Percentiles rank a stretch among this genome's conserved stretches.
These are phyloP conservation scores for Erythrophleum ivorense DNA, from an alignment of 331 rosid species.

Conservation along the genomic window DNA sequence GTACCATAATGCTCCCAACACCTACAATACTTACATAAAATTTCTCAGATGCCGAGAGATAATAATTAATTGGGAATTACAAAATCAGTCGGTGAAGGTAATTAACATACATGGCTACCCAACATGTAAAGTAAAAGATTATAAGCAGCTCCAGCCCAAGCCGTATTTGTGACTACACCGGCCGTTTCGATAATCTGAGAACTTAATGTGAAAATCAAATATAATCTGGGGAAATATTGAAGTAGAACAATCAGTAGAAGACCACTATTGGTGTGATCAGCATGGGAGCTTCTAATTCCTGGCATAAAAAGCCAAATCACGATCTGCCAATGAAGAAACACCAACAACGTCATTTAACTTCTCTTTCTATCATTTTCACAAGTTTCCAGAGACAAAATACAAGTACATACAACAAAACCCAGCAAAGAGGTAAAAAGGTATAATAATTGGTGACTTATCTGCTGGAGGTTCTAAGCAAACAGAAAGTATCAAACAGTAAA, in stretches of 20 bases:
- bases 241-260: constrained; percentile 80
- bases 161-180: constrained; percentile 86
- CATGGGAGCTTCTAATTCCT: constrained; percentile 69
- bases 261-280: constrained; percentile 74
- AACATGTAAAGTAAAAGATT: constrained; percentile 83
- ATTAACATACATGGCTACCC: constrained; percentile 82
- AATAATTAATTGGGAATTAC: background rate
- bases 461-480: too few relatives aligned
- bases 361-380: background rate
- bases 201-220: constrained; percentile 83
- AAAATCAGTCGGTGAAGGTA: constrained; percentile 2
- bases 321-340: constrained; percentile 61
- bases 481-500: too few relatives aligned
- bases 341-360: constrained; percentile 34
- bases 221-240: constrained; percentile 84
- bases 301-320: constrained; percentile 90
- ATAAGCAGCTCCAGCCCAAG: constrained; percentile 87
- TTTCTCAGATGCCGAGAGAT: constrained; percentile 29
- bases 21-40: constrained; percentile 44
- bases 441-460: too few relatives aligned
- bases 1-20: constrained; percentile 92
- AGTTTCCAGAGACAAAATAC: background rate
- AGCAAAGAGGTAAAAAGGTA: too few relatives aligned
- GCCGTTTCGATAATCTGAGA: constrained; percentile 85
- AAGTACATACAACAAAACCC: background rate